Evolutionary conservation across 805 yeast species (phyloP).

Genomic region (Priceomyces fermenticarens): DNA sequence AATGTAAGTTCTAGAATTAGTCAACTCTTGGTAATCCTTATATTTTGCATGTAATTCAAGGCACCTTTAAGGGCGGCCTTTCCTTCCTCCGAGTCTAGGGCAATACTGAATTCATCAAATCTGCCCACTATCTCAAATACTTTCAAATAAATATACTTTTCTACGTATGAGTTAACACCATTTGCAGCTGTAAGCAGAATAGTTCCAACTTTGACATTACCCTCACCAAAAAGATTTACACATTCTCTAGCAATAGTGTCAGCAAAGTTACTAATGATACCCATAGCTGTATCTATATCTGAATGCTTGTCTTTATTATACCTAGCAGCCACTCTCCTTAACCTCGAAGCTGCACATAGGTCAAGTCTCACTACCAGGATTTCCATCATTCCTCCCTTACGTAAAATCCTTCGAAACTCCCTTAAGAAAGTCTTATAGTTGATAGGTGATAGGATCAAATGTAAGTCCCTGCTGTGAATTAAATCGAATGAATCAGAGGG

Average conservation of each 20-base stretch:
- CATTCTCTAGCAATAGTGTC: conserved; percentile 21
- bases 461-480: conserved; percentile 35
- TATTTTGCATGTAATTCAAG: conserved; percentile 20
- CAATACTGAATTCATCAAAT: conserved; percentile 23
- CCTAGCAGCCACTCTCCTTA: background rate
- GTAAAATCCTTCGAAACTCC: conserved; percentile 36
- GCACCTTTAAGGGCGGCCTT: conserved; percentile 8
- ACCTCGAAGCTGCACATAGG: conserved; percentile 6
- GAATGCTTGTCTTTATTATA: background rate
- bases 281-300: conserved; percentile 1
- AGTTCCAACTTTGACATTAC: conserved; percentile 28
- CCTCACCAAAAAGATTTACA: conserved; percentile 27
- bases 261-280: conserved; percentile 24
- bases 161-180: conserved; percentile 29
- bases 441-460: conserved; percentile 25
- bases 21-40: conserved; percentile 20
- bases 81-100: conserved; percentile 11
- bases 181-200: conserved; percentile 25
- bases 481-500: conserved; percentile 30
- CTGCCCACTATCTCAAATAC: conserved; percentile 34
- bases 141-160: conserved; percentile 24
- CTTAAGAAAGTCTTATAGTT: conserved; percentile 23
- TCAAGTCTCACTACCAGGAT: conserved; percentile 23
- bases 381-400: conserved; percentile 33
- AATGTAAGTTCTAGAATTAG: background rate